Evolutionary conservation across 495 filamentous ascomycete genomes (phyloP).

Genomic region (Talaromyces adpressus): DNA sequence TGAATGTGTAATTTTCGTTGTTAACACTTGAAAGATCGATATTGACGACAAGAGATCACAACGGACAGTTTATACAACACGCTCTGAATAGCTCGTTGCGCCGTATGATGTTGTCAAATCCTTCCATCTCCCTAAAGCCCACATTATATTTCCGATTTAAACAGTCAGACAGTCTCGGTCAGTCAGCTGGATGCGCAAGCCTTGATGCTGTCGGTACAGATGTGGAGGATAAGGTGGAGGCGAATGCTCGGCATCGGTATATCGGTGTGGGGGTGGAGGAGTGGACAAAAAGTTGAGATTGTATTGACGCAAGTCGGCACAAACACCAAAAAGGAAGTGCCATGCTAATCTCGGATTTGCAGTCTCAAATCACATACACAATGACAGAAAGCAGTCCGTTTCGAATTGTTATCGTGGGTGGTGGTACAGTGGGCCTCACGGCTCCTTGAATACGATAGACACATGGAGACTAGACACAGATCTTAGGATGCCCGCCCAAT

Average conservation of each 20-base stretch:
- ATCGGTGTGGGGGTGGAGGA: not conserved
- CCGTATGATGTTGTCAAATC: not conserved
- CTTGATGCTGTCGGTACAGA: not conserved
- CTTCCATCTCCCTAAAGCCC: not conserved
- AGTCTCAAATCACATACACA: too few relatives aligned
- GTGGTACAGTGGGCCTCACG: not conserved
- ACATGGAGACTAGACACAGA: slow-evolving; percentile 6
- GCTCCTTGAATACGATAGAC: slow-evolving; percentile 14
- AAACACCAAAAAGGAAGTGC: not conserved
- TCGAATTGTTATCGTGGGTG: not conserved
- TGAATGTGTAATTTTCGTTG: too few relatives aligned
- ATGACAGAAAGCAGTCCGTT: not conserved
- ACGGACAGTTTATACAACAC: too few relatives aligned
- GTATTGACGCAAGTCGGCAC: not conserved
- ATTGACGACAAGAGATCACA: too few relatives aligned
- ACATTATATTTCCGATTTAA: not conserved
- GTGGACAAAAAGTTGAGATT: not conserved
- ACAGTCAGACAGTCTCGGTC: too few relatives aligned
- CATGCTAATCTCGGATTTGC: not conserved
- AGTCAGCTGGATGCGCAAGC: not conserved
- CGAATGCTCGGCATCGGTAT: not conserved
- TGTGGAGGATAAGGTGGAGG: not conserved
- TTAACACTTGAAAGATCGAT: too few relatives aligned
- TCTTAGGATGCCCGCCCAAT: too few relatives aligned
- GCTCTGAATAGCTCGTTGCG: slow-evolving; percentile 7